A percentile compares a stretch with the other conserved stretches of the same genome.
Conservation (phyloP, 805 yeast genomes). For the Candida koratica region DNA sequence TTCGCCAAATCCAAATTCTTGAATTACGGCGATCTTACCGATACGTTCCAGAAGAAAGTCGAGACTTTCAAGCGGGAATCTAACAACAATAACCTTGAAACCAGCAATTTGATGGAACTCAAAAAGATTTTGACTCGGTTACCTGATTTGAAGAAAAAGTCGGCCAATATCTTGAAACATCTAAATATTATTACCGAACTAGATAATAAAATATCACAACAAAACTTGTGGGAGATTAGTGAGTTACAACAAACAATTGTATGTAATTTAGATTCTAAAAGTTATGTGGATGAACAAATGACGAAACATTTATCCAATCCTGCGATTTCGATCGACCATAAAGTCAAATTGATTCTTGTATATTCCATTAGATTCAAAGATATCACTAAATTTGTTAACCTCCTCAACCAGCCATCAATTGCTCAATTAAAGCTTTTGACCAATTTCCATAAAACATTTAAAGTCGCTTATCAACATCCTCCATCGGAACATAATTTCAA, state of each 20-base stretch:
- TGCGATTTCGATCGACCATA: conserved; percentile 46
- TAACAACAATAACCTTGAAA: conserved; percentile 67
- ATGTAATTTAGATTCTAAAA: conserved; percentile 42
- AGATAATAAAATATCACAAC: conserved; percentile 62
- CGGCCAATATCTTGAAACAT: conserved; percentile 87
- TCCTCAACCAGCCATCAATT: conserved; percentile 32
- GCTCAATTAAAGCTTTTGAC: conserved; percentile 30
- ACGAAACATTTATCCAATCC: conserved; percentile 48
- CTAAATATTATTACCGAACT: conserved; percentile 86
- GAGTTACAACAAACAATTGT: conserved; percentile 87
- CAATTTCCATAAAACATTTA: conserved; percentile 26
- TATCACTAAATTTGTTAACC: conserved; percentile 21
- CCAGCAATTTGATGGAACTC: conserved; percentile 75
- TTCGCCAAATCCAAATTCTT: conserved; percentile 77
- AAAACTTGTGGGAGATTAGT: conserved; percentile 76
- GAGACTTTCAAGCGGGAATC: conserved; percentile 77
- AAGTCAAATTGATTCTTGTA: conserved; percentile 67
- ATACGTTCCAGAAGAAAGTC: conserved; percentile 78
- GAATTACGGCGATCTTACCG: conserved; percentile 94
- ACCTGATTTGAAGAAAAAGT: conserved; percentile 88
- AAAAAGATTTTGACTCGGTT: conserved; percentile 86
- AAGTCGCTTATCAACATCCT: conserved; percentile 24
- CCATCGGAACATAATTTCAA: conserved; percentile 25
- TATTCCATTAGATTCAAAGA: conserved; percentile 59
- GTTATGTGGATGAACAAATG: conserved; percentile 47